Conservation (phyloP, 2,329 filamentous ascomycete species). For the Cordyceps cateniannulata region DNA sequence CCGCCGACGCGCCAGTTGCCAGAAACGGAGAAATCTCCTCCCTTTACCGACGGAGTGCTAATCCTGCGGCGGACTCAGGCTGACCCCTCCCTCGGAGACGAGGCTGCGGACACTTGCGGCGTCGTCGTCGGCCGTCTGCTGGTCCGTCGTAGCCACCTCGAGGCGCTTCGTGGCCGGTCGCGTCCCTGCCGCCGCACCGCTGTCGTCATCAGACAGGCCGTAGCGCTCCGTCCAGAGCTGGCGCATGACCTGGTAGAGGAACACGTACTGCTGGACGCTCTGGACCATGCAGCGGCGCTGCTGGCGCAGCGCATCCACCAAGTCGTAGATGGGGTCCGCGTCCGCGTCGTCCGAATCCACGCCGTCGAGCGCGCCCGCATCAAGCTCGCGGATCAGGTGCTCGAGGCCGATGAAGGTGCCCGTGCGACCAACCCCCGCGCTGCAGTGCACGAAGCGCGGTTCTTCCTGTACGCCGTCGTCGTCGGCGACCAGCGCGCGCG, state of each 20-base stretch:
- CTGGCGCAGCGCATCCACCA: constrained; percentile 73
- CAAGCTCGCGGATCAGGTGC: constrained; percentile 76
- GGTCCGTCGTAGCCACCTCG: constrained; percentile 40
- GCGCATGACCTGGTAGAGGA: constrained; percentile 80
- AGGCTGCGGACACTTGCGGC: constrained; percentile 15
- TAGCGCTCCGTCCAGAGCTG: constrained; percentile 67
- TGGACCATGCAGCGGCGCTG: constrained; percentile 97
- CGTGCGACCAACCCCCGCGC: constrained; percentile 86
- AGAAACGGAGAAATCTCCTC: not conserved
- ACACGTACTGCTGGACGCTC: constrained; percentile 73
- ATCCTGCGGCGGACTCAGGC: not conserved
- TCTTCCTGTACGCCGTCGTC: too few relatives aligned
- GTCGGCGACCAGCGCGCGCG: constrained; percentile 49
- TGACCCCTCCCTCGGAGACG: constrained; percentile 1
- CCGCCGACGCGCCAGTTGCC: too few relatives aligned
- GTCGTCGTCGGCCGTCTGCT: constrained; percentile 28
- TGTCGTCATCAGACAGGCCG: constrained; percentile 28
- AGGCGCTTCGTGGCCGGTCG: constrained; percentile 40
- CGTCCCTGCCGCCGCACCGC: constrained; percentile 23
- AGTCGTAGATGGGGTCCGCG: constrained; percentile 65
- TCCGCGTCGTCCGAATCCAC: constrained; percentile 19
- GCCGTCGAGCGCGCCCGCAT: constrained; percentile 59
- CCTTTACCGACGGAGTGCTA: not conserved
- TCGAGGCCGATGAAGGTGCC: constrained; percentile 97
- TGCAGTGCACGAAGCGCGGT: constrained; percentile 79